Conservation (phyloP, 306 rosid species). For the Senna siamea region DNA sequence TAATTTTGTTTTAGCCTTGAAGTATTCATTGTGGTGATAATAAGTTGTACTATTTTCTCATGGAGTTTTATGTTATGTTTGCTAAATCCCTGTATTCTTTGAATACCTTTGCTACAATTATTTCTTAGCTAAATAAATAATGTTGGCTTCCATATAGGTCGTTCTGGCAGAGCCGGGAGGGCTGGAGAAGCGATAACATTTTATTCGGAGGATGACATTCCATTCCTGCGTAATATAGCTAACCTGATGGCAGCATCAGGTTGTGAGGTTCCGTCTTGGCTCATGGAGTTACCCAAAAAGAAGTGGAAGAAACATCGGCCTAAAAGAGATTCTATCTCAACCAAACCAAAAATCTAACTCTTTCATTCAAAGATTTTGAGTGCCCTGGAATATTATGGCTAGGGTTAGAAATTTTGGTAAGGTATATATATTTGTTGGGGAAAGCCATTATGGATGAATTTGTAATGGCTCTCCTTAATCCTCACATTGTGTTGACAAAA, state of each 20-base stretch:
- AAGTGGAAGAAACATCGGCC: slow-evolving; percentile 96
- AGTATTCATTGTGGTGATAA: slow-evolving; percentile 16
- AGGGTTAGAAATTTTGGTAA: not conserved
- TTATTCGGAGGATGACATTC: slow-evolving; percentile 84
- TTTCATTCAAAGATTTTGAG: too few relatives aligned
- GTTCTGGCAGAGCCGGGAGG: slow-evolving; percentile 97
- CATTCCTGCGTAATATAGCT: slow-evolving; percentile 78
- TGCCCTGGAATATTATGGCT: not conserved
- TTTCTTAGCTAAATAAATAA: slow-evolving; percentile 18
- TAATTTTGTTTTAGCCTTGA: slow-evolving; percentile 11
- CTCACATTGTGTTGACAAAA: not conserved
- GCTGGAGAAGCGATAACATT: slow-evolving; percentile 88
- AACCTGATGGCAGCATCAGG: slow-evolving; percentile 86
- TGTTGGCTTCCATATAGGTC: slow-evolving; percentile 62
- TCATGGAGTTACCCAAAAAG: slow-evolving; percentile 65
- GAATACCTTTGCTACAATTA: not conserved
- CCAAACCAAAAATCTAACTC: slow-evolving; percentile 54
- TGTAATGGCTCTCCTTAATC: not conserved
- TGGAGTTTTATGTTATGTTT: not conserved
- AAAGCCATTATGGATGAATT: not conserved
- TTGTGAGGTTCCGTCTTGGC: slow-evolving; percentile 88
- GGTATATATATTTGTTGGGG: not conserved
- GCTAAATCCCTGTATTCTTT: not conserved
- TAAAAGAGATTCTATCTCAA: slow-evolving; percentile 71
- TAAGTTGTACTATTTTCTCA: slow-evolving; percentile 16